Evolutionary conservation across 768 basidiomycete genomes (phyloP).

Genomic region (Kwoniella sp.): DNA sequence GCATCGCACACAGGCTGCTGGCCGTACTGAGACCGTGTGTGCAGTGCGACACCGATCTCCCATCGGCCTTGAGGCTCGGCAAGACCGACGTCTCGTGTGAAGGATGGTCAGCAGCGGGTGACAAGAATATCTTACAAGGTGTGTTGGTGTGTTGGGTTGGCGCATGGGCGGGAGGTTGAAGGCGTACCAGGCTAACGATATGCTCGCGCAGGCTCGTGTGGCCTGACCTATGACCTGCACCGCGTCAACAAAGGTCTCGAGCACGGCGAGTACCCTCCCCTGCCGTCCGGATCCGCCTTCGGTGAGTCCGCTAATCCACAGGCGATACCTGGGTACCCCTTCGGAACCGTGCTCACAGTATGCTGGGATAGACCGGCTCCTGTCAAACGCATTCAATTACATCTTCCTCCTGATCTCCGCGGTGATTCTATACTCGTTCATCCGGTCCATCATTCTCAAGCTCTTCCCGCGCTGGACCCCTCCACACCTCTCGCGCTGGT

Average conservation of each 20-base stretch:
- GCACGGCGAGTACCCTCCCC: conserved; percentile 20
- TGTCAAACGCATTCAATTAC: conserved; percentile 7
- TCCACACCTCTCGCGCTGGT: conserved; percentile 44
- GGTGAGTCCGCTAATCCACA: conserved; percentile 7
- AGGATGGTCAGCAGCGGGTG: conserved; percentile 79
- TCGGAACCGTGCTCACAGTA: background rate
- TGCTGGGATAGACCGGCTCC: conserved; percentile 7
- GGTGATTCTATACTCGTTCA: conserved; percentile 54
- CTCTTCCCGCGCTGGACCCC: conserved; percentile 43
- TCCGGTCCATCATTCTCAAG: conserved; percentile 58
- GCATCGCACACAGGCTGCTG: background rate
- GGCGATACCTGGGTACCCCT: background rate
- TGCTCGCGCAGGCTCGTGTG: conserved; percentile 77
- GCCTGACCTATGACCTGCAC: conserved; percentile 74
- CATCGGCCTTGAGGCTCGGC: conserved; percentile 74
- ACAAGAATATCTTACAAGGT: conserved; percentile 82
- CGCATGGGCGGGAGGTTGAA: too few relatives aligned
- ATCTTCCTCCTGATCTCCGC: background rate
- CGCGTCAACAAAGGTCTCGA: conserved; percentile 53
- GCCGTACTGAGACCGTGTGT: background rate
- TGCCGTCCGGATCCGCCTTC: conserved; percentile 7
- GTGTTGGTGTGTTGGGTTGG: background rate
- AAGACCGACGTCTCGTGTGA: conserved; percentile 83
- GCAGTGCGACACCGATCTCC: conserved; percentile 89
- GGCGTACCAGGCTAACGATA: too few relatives aligned